Percentiles rank a stretch among this genome's conserved stretches.
phyloP scores from a whole-genome alignment of 495 filamentous ascomycete genomes.

The Lophium mytilinum region DNA sequence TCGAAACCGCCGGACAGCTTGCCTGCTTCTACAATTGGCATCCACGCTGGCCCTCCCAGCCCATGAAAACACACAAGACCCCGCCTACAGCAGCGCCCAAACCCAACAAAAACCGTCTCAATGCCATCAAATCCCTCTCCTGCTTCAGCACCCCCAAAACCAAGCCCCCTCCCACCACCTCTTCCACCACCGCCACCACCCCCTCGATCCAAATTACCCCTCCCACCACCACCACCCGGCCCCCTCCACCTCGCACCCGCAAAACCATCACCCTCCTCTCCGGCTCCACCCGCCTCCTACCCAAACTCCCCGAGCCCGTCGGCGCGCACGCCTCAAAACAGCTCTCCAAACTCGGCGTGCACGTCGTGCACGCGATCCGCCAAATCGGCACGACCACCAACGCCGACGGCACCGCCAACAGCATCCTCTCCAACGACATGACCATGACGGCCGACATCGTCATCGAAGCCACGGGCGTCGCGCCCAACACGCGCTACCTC shows the following conservation, averaged over 20 bases:
- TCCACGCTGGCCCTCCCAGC: neutral
- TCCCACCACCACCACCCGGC: neutral
- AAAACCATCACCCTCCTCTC: conserved; percentile 24
- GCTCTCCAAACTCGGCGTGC: conserved; percentile 21
- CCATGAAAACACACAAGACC: too few species aligned
- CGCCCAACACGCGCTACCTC: conserved; percentile 26
- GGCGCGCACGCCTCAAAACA: conserved; percentile 15
- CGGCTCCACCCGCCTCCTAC: conserved; percentile 15
- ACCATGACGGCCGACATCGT: conserved; percentile 22
- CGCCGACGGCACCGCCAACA: conserved; percentile 8
- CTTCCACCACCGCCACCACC: neutral
- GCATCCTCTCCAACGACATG: conserved; percentile 21
- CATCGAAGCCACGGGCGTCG: conserved; percentile 24
- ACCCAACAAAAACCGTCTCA: neutral
- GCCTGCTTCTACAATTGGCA: conserved; percentile 17
- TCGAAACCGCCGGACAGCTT: conserved; percentile 29
- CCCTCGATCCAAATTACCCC: neutral
- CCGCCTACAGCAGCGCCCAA: too few species aligned
- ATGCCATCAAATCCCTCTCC: neutral
- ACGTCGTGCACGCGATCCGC: conserved; percentile 20
- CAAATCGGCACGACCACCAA: conserved; percentile 3
- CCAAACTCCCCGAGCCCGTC: neutral
- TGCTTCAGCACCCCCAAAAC: neutral
- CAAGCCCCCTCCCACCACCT: too few species aligned
- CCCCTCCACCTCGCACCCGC: neutral